These are phyloP conservation scores for Irpex rosettiformis DNA, from an alignment of 1,284 basidiomycete genomes.

Conservation along the genomic window DNA sequence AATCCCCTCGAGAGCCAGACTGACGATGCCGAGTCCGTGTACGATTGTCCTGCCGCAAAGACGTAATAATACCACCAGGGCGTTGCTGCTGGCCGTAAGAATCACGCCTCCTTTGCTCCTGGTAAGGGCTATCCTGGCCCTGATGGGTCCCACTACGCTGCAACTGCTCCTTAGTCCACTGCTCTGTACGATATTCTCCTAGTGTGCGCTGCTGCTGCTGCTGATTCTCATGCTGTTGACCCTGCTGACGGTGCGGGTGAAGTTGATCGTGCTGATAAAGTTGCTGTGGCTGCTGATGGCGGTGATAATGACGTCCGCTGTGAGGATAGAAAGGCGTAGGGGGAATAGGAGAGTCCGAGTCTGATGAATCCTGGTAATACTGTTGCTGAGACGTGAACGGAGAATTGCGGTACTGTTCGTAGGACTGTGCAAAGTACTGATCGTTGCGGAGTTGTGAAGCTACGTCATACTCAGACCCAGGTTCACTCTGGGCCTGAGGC, in stretches of 20 bases:
- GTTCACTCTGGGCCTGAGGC: constrained; percentile 7
- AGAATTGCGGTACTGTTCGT: neutral
- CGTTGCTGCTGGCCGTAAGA: neutral
- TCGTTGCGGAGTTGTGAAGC: constrained; percentile 1
- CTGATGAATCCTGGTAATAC: constrained; percentile 5
- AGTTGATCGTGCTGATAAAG: neutral
- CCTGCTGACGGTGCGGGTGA: neutral
- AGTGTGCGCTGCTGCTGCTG: neutral
- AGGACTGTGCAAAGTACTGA: neutral
- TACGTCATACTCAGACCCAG: constrained; percentile 8
- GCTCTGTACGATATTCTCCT: neutral
- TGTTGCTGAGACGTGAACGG: neutral
- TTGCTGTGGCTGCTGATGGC: constrained; percentile 4
- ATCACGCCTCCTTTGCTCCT: neutral
- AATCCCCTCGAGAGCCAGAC: neutral
- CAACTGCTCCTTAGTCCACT: neutral
- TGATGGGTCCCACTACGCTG: neutral
- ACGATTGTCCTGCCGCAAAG: neutral
- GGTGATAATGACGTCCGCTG: neutral
- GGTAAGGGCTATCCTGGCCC: neutral
- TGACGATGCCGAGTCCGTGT: neutral
- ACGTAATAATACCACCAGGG: neutral
- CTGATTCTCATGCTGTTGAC: neutral
- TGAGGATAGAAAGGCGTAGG: neutral
- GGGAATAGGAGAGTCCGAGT: neutral